Evolutionary conservation across 2,329 filamentous ascomycete genomes (phyloP).

Genomic region (Shiraia sp.): DNA sequence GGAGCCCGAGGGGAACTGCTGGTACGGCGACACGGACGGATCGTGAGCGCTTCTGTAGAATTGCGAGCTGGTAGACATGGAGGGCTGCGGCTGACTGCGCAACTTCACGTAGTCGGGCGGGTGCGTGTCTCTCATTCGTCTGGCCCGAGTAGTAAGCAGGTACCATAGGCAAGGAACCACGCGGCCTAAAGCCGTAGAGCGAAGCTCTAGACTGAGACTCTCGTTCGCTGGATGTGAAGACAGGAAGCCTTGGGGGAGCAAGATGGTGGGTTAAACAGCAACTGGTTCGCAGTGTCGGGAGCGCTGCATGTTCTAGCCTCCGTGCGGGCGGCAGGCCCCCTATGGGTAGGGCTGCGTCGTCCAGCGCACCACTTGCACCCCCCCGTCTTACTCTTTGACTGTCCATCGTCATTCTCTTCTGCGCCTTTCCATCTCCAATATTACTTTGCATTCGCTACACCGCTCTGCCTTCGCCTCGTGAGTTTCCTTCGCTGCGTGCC

Average conservation of each 20-base stretch:
- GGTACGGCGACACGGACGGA: slow-evolving; percentile 29
- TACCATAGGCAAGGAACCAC: slow-evolving; percentile 20
- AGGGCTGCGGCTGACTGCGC: slow-evolving; percentile 30
- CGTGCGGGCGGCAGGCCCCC: slow-evolving; percentile 9
- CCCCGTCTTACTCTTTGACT: not conserved
- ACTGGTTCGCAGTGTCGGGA: slow-evolving; percentile 20
- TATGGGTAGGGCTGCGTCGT: slow-evolving; percentile 23
- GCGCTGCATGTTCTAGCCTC: slow-evolving; percentile 26
- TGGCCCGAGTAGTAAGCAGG: slow-evolving; percentile 13
- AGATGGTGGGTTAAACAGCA: slow-evolving; percentile 26
- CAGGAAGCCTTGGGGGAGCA: slow-evolving; percentile 22
- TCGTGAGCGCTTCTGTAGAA: slow-evolving; percentile 34
- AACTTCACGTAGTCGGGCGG: slow-evolving; percentile 22
- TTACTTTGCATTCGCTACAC: too few relatives aligned
- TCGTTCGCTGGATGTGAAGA: slow-evolving; percentile 19
- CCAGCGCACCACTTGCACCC: slow-evolving; percentile 11
- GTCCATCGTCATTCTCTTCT: not conserved
- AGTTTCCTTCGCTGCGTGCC: too few relatives aligned
- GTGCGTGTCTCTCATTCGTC: slow-evolving; percentile 25
- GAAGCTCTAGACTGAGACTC: slow-evolving; percentile 19
- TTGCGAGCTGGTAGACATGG: slow-evolving; percentile 36
- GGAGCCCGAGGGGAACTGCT: slow-evolving; percentile 19
- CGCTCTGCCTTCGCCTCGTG: too few relatives aligned
- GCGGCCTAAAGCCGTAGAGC: slow-evolving; percentile 25
- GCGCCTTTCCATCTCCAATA: not conserved